Evolutionary conservation across 2,329 filamentous ascomycete species (phyloP), one percentile per base, ranked within the genome.

Genomic region (Fusarium sp.): DNA sequence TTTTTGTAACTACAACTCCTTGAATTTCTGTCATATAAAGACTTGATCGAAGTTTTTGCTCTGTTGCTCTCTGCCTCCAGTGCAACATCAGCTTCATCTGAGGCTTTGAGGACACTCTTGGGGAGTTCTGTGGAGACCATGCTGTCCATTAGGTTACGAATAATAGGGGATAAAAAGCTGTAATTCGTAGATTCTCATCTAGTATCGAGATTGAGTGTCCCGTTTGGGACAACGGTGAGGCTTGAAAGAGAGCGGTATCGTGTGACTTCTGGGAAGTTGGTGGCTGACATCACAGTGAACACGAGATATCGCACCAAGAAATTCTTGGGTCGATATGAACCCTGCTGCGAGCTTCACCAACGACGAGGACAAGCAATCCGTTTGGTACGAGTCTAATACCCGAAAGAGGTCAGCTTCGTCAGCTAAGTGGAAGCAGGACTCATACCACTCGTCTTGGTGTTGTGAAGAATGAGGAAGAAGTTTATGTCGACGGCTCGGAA

Each of bases 311-410:
- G 1, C 2, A 5, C 12, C 11, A 4, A 20, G 3, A 20, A 24
- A 2, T 8, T 24, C 11, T 34, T 17, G 17, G 17, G 17, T 20
- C 8, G 8, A 6, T 3, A 13, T 32, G 17, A 34, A 24, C 28
- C 5, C 30, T 32, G 5, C 0, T 13, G 30, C 28, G 22, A 51
- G 12, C 17, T 7, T n/a, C 5, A 20, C 12, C 18, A 20, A 12
- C 6, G 1, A 5, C 0, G 18, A 26, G 7, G 7, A 38, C 1
- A 28, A 54, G 18, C 3, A 14, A 0, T 2, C 1, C 5, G 7
- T 9, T 54, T 20, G 18, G 7, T 20, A 17, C 5, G 30, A 54
- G 9, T 20, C 0, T 38, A 17, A 28, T 18, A 9, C 2, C 24
- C 10, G 2, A 18, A 30, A 39, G 5, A 10, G 14, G 7, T 39